Conservation (phyloP, 208 protist species). For the Trypanosoma mega region DNA sequence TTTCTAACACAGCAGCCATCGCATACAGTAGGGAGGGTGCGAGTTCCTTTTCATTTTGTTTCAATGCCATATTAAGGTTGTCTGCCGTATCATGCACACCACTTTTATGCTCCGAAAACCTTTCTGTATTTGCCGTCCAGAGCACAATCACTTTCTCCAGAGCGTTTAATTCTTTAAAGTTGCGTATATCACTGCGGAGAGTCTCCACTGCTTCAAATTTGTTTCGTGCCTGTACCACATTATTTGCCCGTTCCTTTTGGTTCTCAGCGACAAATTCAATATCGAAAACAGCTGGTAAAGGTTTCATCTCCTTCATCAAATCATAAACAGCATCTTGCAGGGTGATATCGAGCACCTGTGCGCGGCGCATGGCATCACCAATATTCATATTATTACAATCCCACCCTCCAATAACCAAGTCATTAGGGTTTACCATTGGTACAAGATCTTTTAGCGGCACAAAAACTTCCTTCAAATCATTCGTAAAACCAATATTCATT, state of each 20-base stretch:
- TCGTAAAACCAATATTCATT: constrained; percentile 90
- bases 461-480: constrained; percentile 90
- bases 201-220: constrained; percentile 94
- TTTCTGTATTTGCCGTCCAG: constrained; percentile 99
- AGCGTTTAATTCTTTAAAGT: constrained; percentile 83
- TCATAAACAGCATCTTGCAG: constrained; percentile 87
- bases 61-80: constrained; percentile 93
- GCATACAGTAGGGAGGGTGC: constrained; percentile 97
- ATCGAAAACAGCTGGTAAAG: constrained; percentile 96
- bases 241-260: constrained; percentile 96
- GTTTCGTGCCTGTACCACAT: constrained; percentile 86
- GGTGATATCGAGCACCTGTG: constrained; percentile 94
- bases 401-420: constrained; percentile 98
- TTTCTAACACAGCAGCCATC: constrained; percentile 96
- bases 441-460: constrained; percentile 94
- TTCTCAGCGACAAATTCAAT: constrained; percentile 98
- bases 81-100: constrained; percentile 97
- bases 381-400: constrained; percentile 96
- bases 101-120: constrained; percentile 90
- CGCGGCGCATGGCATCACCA: constrained; percentile 94
- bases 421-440: constrained; percentile 97
- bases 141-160: constrained; percentile 98
- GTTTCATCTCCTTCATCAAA: constrained; percentile 90
- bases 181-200: constrained; percentile 95
- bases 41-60: constrained; percentile 88